Conservation (phyloP, 1,284 basidiomycete species). For the Moniliella sp. region DNA sequence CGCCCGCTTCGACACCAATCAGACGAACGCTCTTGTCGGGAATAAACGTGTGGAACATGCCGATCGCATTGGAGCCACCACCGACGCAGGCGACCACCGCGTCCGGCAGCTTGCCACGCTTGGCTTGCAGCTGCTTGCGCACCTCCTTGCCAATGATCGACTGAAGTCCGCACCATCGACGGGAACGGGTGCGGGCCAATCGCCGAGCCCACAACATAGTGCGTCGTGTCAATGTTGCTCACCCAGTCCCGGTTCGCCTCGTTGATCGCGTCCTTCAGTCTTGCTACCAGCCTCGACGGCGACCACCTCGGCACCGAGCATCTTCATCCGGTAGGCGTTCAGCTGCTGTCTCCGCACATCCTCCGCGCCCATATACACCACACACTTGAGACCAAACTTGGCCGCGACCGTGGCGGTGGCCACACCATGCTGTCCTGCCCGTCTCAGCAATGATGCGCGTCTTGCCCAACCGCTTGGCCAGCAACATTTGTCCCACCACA, state of each 20-base stretch:
- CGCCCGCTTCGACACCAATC: constrained; percentile 29
- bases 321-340: constrained; percentile 92
- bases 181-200: constrained; percentile 98
- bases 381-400: constrained; percentile 79
- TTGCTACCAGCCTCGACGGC: constrained; percentile 76
- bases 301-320: constrained; percentile 75
- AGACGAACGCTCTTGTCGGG: constrained; percentile 20
- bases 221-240: constrained; percentile 61
- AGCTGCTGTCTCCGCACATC: constrained; percentile 82
- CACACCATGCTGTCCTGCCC: constrained; percentile 93
- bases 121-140: constrained; percentile 58
- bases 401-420: constrained; percentile 95
- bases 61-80: constrained; percentile 90
- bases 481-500: constrained; percentile 45
- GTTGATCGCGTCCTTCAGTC: constrained; percentile 62
- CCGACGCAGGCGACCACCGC: constrained; percentile 90
- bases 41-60: constrained; percentile 36
- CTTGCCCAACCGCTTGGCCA: constrained; percentile 79
- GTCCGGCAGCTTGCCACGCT: constrained; percentile 66
- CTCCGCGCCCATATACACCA: constrained; percentile 94
- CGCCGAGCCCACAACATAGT: constrained; percentile 88
- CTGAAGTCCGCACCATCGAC: constrained; percentile 95
- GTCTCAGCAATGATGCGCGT: constrained; percentile 94
- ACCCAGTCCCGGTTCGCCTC: constrained; percentile 65
- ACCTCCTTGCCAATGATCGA: constrained; percentile 84